Evolutionary conservation across 2,329 filamentous ascomycete species (phyloP).

Genomic region (Colletotrichum sp.): DNA sequence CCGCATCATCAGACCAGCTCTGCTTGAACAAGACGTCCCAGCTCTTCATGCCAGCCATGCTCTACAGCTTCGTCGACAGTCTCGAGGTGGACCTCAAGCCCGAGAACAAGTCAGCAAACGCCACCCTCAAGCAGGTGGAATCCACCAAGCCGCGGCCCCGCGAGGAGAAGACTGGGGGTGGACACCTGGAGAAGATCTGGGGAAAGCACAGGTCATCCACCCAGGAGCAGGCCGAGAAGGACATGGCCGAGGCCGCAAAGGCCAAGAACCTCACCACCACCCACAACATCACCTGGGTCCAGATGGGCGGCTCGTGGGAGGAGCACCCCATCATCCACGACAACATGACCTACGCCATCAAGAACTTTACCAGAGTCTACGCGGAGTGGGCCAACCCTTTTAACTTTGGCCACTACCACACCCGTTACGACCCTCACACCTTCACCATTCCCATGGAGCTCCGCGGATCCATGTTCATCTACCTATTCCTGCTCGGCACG

Average conservation of each 20-base stretch:
- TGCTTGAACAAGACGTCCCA: constrained; percentile 36
- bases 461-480: constrained; percentile 44
- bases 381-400: constrained; percentile 47
- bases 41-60: constrained; percentile 30
- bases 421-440: constrained; percentile 45
- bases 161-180: neutral
- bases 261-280: constrained; percentile 42
- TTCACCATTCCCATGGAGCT: constrained; percentile 48
- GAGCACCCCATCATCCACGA: constrained; percentile 44
- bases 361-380: constrained; percentile 42
- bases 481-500: constrained; percentile 43
- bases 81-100: constrained; percentile 13
- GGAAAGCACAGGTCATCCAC: neutral
- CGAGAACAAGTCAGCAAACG: neutral
- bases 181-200: constrained; percentile 3
- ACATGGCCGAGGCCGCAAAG: constrained; percentile 12
- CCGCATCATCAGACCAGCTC: constrained; percentile 28
- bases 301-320: constrained; percentile 46
- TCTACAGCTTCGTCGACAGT: constrained; percentile 30
- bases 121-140: neutral
- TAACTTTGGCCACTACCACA: constrained; percentile 42
- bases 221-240: neutral
- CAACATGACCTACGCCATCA: constrained; percentile 40
- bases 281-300: constrained; percentile 34
- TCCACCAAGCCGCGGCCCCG: neutral